Evolutionary conservation across 192 early-diverging fungal genomes (phyloP), one percentile per base, ranked within the genome.

Genomic region (Coemansia asiatica): DNA sequence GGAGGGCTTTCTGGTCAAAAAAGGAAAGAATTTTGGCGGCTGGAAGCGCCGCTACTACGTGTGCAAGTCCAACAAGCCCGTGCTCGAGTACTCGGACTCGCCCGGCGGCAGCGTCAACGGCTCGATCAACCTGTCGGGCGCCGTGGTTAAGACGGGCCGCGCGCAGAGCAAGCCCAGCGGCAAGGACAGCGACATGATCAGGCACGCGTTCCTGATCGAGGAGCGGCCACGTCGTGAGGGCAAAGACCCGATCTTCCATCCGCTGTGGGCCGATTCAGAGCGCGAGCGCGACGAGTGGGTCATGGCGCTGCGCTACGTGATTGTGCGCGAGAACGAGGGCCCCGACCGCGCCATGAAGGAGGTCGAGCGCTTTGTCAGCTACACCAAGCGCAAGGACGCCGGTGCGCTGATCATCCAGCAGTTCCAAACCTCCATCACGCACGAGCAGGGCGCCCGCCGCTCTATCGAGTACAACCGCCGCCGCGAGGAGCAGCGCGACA

Each of bases 1-100:
- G 62, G 93, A 95, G 77, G 95, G 95, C 7, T 93, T 89, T 56
- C 74, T 97, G 61, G 90, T 92, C 50, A 98, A 96, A 69, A 89
- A 88, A 78, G 95, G 96, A 53, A 98, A 95, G 69, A 94, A 90
- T 72, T 97, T 98, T 91, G 95, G 96, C 56, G 95, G 93, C 10
- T 96, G 95, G 95, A 98, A 98, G 71, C 84, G 91, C 33, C 86
- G 94, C 56, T 96, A 89, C 78, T 96, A 94, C 70, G 83, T 88
- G 36, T 83, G 78, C 68, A 81, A 80, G 63, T 74, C 92, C 13
- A 84, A 87, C 60, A 76, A 79, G 19, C 84, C 86, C 0, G 66
- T 89, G 1, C 75, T 95, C 36, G 90, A 93, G 64, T 96, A 95
- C 79, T 92, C 86, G 68, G 95, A 97, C 66, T 81, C 80, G 85